These are phyloP conservation scores for Populus hybrid DNA, from an alignment of 441 rosid genomes.

Conservation along the genomic window DNA sequence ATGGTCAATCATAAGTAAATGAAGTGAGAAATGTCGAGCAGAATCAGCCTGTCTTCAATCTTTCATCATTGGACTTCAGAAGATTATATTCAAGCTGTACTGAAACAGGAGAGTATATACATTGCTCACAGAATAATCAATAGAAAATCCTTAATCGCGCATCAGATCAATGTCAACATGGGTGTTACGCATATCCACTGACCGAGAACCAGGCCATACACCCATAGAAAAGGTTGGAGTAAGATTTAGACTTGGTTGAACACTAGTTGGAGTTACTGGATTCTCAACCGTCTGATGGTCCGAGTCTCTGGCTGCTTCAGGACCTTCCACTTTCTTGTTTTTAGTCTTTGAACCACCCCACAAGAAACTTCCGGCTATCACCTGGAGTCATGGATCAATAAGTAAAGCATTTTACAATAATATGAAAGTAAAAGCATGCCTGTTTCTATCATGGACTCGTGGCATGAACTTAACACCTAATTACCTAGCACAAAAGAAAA, in stretches of 20 bases:
- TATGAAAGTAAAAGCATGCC: not conserved
- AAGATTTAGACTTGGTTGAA: slow-evolving; percentile 55
- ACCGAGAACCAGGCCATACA: slow-evolving; percentile 66
- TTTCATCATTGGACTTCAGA: slow-evolving; percentile 19
- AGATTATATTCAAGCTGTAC: slow-evolving; percentile 24
- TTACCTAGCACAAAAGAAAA: not conserved
- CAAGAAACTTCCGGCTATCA: slow-evolving; percentile 81
- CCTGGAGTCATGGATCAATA: slow-evolving; percentile 36
- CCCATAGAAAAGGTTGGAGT: slow-evolving; percentile 50
- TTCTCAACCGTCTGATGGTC: slow-evolving; percentile 46
- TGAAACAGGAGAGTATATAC: slow-evolving; percentile 36
- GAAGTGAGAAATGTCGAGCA: slow-evolving; percentile 21
- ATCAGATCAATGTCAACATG: slow-evolving; percentile 85
- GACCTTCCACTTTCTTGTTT: slow-evolving; percentile 47
- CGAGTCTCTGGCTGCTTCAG: slow-evolving; percentile 42
- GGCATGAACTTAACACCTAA: not conserved
- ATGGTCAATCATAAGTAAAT: slow-evolving; percentile 22
- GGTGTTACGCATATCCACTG: slow-evolving; percentile 63
- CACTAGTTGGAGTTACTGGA: slow-evolving; percentile 35
- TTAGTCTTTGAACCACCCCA: slow-evolving; percentile 74
- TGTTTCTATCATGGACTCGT: not conserved
- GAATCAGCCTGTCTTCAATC: slow-evolving; percentile 26
- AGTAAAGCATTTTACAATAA: not conserved
- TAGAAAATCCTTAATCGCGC: slow-evolving; percentile 53
- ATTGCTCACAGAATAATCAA: slow-evolving; percentile 21